Conservation (phyloP, 345 rosid genomes). For the Pistacia integerrima region DNA sequence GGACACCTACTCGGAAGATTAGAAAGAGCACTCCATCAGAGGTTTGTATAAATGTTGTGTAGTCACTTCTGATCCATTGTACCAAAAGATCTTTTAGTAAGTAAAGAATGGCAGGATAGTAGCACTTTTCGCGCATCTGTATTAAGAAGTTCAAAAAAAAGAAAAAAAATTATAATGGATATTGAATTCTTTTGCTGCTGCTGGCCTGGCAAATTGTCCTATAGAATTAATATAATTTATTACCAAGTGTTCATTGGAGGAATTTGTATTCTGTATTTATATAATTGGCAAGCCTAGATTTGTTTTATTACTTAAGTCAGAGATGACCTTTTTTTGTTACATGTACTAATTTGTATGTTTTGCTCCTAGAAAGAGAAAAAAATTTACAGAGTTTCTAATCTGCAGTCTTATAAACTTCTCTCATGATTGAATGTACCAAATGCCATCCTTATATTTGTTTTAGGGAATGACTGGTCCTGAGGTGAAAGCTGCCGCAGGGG, state of each 20-base stretch:
- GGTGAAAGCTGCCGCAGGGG: constrained; percentile 66
- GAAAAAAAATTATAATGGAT: not conserved
- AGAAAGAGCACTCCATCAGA: constrained; percentile 55
- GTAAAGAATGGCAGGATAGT: not conserved
- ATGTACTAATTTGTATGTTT: not conserved
- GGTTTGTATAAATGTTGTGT: constrained; percentile 45
- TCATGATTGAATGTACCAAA: not conserved
- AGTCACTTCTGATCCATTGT: not conserved
- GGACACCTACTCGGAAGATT: constrained; percentile 77
- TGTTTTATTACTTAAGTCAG: not conserved
- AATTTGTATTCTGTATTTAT: not conserved
- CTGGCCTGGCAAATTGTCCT: not conserved
- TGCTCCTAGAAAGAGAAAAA: too few species aligned
- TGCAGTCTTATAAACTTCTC: not conserved
- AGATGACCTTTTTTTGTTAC: not conserved
- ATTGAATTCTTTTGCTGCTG: not conserved
- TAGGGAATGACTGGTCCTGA: constrained; percentile 59
- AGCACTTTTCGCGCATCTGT: not conserved
- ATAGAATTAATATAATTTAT: not conserved
- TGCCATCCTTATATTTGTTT: constrained; percentile 5
- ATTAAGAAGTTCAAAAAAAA: not conserved
- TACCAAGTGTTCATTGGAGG: not conserved
- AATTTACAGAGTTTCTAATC: too few species aligned
- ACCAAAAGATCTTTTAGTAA: constrained; percentile 10
- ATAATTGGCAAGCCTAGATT: not conserved